A percentile compares a stretch with the other conserved stretches of the same genome.
phyloP scores from a whole-genome alignment of 441 rosid genomes.

The Adansonia grandidieri region DNA sequence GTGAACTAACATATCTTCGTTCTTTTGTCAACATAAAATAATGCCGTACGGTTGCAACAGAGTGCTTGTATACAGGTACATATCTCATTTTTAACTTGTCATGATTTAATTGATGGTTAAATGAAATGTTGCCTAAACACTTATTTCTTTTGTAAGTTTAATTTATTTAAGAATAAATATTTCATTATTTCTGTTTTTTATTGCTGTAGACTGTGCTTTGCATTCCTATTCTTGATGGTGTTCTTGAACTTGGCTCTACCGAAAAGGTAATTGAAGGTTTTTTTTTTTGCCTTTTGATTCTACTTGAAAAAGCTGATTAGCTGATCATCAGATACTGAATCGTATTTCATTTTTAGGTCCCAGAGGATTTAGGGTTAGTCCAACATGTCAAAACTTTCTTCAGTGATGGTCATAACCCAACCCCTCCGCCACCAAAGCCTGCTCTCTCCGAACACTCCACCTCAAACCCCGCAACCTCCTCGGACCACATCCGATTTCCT shows the following conservation, averaged over 20 bases:
- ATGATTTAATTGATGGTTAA: background rate
- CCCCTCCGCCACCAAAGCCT: constrained; percentile 29
- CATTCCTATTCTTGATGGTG: constrained; percentile 86
- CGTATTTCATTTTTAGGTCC: background rate
- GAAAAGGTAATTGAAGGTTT: constrained; percentile 56
- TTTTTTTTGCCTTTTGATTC: too few species aligned
- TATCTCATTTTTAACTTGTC: background rate
- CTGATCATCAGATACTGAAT: background rate
- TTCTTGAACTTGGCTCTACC: constrained; percentile 80
- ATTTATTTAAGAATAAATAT: background rate
- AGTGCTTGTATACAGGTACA: constrained; percentile 84
- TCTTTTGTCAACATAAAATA: constrained; percentile 25
- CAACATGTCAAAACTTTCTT: constrained; percentile 29
- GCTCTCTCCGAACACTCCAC: constrained; percentile 33
- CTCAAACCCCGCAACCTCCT: constrained; percentile 41
- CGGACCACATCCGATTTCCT: constrained; percentile 48
- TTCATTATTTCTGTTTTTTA: background rate
- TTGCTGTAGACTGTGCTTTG: constrained; percentile 82
- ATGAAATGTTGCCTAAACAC: background rate
- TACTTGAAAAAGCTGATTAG: too few species aligned
- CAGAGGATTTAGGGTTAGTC: constrained; percentile 26
- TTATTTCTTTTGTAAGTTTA: background rate
- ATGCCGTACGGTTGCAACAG: constrained; percentile 40
- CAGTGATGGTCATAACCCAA: constrained; percentile 7
- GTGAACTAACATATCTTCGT: constrained; percentile 15